Conservation (phyloP, 257 asterid genomes). For the Nicotiana benthamiana region DNA sequence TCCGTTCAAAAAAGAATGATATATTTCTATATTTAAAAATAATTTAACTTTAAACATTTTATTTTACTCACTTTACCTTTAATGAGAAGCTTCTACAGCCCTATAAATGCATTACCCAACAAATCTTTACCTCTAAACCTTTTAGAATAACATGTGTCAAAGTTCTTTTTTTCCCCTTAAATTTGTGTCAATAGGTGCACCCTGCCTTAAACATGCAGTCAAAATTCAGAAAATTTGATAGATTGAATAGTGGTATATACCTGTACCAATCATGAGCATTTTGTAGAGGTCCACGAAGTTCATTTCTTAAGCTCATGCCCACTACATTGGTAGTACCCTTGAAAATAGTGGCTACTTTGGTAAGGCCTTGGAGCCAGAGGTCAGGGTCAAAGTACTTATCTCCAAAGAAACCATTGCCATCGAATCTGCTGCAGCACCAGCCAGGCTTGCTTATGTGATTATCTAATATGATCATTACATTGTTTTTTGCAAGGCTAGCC, state of each 20-base stretch:
- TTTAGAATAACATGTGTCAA: no score
- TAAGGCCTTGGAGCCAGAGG: conserved; percentile 71
- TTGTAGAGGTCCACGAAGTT: conserved; percentile 74
- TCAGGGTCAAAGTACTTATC: conserved; percentile 68
- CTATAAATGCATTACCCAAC: no score
- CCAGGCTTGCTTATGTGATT: conserved; percentile 94
- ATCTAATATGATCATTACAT: conserved; percentile 78
- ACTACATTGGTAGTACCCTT: conserved; percentile 45
- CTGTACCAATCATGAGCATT: conserved; percentile 80
- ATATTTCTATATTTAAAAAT: no score
- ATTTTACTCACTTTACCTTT: no score
- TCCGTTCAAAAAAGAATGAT: no score
- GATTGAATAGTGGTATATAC: conserved; percentile 16
- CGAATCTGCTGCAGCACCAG: conserved; percentile 81
- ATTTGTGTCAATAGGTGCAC: no score
- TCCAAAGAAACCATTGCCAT: conserved; percentile 92
- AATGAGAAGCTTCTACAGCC: no score
- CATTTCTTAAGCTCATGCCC: conserved; percentile 91
- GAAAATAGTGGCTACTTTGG: conserved; percentile 64
- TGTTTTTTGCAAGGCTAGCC: conserved; percentile 57
- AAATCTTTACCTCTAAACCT: no score
- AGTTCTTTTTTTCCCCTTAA: no score
- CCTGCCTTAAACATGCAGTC: no score
- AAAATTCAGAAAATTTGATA: no score
- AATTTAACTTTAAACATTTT: no score